Evolutionary conservation across 2,329 filamentous ascomycete genomes (phyloP).

Genomic region (Colletotrichum liaoningense): DNA sequence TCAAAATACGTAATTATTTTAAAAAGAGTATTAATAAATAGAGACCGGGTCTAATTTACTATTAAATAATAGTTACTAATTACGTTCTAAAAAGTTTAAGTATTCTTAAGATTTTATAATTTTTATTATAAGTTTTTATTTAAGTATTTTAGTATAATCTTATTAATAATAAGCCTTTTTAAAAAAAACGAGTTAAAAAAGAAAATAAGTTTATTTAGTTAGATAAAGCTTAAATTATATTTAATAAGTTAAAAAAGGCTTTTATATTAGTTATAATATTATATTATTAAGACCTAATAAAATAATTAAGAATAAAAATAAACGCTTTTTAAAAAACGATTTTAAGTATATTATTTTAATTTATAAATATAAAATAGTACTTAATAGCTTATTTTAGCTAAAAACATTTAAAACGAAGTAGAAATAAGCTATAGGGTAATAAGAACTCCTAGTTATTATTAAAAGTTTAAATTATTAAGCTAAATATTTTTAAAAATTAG

Average conservation of each 20-base stretch:
- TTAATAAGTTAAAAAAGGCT: background rate
- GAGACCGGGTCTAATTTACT: too few relatives aligned
- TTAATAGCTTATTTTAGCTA: background rate
- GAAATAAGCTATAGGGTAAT: background rate
- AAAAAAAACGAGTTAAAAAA: background rate
- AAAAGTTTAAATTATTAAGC: background rate
- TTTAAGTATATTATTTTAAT: background rate
- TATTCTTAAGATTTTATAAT: background rate
- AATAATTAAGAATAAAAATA: background rate
- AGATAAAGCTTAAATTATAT: background rate
- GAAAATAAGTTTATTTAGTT: background rate
- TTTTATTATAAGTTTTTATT: background rate
- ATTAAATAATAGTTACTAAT: background rate
- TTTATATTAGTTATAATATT: background rate
- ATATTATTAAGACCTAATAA: background rate
- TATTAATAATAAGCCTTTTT: background rate
- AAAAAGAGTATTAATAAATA: background rate
- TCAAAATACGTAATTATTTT: background rate
- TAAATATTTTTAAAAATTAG: background rate
- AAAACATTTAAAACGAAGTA: background rate
- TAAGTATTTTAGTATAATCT: background rate
- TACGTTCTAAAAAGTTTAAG: background rate
- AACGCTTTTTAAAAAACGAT: background rate
- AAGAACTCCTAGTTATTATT: background rate
- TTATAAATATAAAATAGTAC: background rate